Base-by-base conservation (phyloP, 176 grass and related monocot genomes). In the Phyllostachys edulis region DNA sequence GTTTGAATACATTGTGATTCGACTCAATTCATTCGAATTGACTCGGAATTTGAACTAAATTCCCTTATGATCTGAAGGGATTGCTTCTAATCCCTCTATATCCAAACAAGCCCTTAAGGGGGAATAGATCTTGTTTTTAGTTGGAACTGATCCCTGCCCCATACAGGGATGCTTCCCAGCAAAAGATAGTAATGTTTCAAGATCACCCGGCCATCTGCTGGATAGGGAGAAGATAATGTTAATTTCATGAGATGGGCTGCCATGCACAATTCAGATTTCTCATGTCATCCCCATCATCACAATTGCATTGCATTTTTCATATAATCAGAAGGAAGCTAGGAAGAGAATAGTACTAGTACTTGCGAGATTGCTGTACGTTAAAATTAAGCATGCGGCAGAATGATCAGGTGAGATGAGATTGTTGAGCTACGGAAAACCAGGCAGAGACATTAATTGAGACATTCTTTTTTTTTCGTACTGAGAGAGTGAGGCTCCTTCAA, bases 381-480 rank as follows among this genome's bases (percentile, higher is more conserved):
- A 24, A 65, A 17, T 83, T 27, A 71, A 69, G 39, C 54, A 40
- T 41, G 23, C 49, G 10, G 24, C 46, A 66, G n/a, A 65, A 67
- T n/a, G 46, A 52, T 67, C 82, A 55, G 46, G 60, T 54, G 54
- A 24, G 27, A 63, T 63, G 76, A 64, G 55, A 73, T 79, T 71
- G 16, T 72, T 63, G 47, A 68, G 47, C 32, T 41, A 41, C 64
- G 63, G 69, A 72, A 52, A 73, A 50, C 26, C 66, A 67, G 46
- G 56, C 52, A 59, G n/a, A 15, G 9, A 52, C 68, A 79, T 66
- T 65, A 24, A 79, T 29, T 60, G 67, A 71, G 49, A 86, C 79
- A 82, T 86, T 82, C 73, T 72, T 72, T 62, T 72, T 62, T 65
- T 80, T 47, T 82, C 71, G 71, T 90, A 82, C 78, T 55, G 55